These are phyloP conservation scores for Cryphonectria radicalis DNA, from an alignment of 2,329 filamentous ascomycete species.

Conservation along the genomic window DNA sequence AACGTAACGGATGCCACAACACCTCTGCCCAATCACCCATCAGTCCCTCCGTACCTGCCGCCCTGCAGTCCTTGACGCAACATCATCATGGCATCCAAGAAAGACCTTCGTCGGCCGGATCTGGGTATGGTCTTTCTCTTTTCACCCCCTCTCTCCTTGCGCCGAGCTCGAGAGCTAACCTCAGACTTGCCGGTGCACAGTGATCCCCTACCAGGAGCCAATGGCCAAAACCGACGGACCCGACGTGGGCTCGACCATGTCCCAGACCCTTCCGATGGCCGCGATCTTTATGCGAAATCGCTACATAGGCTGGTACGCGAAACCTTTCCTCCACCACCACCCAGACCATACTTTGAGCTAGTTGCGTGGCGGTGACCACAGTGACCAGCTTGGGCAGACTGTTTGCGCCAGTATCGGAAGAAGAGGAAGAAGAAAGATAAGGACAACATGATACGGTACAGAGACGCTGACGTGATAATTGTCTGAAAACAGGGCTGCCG, in stretches of 20 bases:
- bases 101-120: conserved; percentile 50
- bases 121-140: conserved; percentile 42
- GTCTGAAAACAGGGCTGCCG: conserved; percentile 60
- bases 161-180: conserved; percentile 16
- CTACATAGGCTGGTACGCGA: conserved; percentile 67
- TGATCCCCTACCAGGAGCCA: conserved; percentile 86
- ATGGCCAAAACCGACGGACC: conserved; percentile 63
- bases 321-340: not conserved
- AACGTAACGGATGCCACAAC: not conserved
- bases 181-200: conserved; percentile 51
- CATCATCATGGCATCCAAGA: conserved; percentile 43
- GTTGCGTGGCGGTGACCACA: no score
- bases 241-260: conserved; percentile 73
- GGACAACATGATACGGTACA: not conserved
- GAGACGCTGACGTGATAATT: conserved; percentile 7
- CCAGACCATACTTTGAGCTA: not conserved
- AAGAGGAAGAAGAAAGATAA: not conserved
- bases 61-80: not conserved
- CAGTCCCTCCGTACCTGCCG: not conserved
- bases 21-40: not conserved
- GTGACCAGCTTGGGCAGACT: not conserved
- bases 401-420: not conserved
- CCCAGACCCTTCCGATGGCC: conserved; percentile 89
- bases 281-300: conserved; percentile 93
- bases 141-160: not conserved